Conservation (phyloP, 2,329 filamentous ascomycete genomes). For the Diaporthe australafricana region DNA sequence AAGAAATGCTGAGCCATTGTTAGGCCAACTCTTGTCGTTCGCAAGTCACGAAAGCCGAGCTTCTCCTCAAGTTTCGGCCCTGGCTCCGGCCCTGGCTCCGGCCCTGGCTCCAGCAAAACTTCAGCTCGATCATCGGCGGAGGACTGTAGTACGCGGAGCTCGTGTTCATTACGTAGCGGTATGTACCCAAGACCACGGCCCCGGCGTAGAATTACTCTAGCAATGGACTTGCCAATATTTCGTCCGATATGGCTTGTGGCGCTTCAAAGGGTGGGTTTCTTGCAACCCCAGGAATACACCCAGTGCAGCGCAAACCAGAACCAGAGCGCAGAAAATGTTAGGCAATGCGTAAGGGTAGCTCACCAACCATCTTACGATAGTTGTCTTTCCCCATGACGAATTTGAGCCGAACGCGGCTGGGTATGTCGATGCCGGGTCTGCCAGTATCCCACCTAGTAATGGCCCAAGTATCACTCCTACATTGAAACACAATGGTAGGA, state of each 20-base stretch:
- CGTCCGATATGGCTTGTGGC: slow-evolving; percentile 34
- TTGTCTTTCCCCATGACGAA: not conserved
- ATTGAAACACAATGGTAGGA: too few relatives aligned
- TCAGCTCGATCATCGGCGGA: not conserved
- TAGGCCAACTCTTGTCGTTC: slow-evolving; percentile 38
- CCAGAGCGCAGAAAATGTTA: slow-evolving; percentile 38
- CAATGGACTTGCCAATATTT: not conserved
- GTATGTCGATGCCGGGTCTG: too few relatives aligned
- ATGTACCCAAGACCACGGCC: not conserved
- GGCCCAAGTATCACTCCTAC: too few relatives aligned
- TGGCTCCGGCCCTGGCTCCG: not conserved
- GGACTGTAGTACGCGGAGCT: not conserved
- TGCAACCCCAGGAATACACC: slow-evolving; percentile 41
- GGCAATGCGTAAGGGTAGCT: slow-evolving; percentile 42
- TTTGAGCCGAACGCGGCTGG: not conserved
- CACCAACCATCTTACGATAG: slow-evolving; percentile 36
- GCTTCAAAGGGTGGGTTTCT: slow-evolving; percentile 38
- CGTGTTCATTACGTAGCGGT: not conserved
- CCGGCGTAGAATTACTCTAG: not conserved
- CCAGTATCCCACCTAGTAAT: too few relatives aligned
- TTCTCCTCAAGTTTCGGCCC: not conserved
- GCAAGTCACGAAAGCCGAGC: slow-evolving; percentile 35
- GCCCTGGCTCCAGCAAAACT: not conserved
- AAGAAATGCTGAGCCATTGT: slow-evolving; percentile 37
- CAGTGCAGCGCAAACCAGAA: slow-evolving; percentile 38